Evolutionary conservation across 768 basidiomycete genomes (phyloP), one percentile per base, ranked within the genome.

Genomic region (Russula sp.): DNA sequence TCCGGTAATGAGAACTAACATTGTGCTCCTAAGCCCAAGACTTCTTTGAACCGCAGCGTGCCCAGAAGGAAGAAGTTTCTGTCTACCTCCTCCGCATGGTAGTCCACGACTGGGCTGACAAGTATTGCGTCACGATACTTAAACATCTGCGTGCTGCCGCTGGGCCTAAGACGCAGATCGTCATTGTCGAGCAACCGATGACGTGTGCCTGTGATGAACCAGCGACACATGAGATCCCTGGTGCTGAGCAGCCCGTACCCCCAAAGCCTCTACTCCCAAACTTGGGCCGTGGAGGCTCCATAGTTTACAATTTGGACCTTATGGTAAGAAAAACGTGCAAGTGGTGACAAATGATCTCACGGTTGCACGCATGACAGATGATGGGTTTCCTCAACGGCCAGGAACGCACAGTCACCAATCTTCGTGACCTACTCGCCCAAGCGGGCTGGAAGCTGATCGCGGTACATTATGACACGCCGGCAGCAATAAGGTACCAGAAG

Each of bases 31-130:
- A 53, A 55, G 70, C 20, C 50, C 69, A 66, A 61, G 66, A 59
- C 69, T 72, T 62, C 71, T 73, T 63, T 67, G 70, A 37, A 68
- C 73, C 65, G 56, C 71, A 69, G 61, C 72, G 50, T 2, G 27
- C 35, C 2, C 22, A 57, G 69, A 61, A 22, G 71, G 73, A 73
- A 58, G 69, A 57, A 67, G 73, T 59, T 49, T 62, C 72, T 1
- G 68, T 73, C 18, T 73, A 70, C 65, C 39, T 73, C 44, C 53
- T 75, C n/a, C 62, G 70, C 27, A 58, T 47, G 37, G 69, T 75
- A 50, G 47, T 71, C 14, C 75, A 76, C 59, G 72, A 75, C 60
- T 75, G 75, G 75, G 57, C 75, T 1, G 75, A 75, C 62, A 63
- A 70, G 7, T 72, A 73, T 55, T 62, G 55, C 52, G n/a, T 66